Percentiles rank a stretch among this genome's conserved stretches.
Evolutionary conservation across 2,329 filamentous ascomycete genomes (phyloP).

Genomic region (Pestalotiopsis sp.): DNA sequence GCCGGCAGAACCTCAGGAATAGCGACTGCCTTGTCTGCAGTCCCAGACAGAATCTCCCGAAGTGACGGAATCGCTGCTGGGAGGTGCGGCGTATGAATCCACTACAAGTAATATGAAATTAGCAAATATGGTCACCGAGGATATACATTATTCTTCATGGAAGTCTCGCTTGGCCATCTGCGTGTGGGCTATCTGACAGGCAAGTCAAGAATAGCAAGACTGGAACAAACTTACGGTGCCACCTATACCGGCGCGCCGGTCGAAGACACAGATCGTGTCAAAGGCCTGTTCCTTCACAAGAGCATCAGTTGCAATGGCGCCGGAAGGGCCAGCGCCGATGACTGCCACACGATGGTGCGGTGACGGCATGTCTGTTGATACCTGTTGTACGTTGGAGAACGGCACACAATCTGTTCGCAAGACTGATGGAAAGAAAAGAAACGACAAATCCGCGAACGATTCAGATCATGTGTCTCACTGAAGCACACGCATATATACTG

Average conservation of each 20-base stretch:
- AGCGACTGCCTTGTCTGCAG: slow-evolving; percentile 43
- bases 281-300: slow-evolving; percentile 57
- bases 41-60: slow-evolving; percentile 40
- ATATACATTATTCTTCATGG: too few relatives aligned
- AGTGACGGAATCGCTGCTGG: slow-evolving; percentile 31
- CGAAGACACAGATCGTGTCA: slow-evolving; percentile 59
- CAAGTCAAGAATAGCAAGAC: too few relatives aligned
- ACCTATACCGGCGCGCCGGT: slow-evolving; percentile 43
- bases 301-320: slow-evolving; percentile 60
- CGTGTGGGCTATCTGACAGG: too few relatives aligned
- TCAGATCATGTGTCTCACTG: too few relatives aligned
- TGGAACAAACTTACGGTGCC: slow-evolving; percentile 12
- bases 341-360: slow-evolving; percentile 47
- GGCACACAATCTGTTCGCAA: not conserved
- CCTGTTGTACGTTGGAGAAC: not conserved
- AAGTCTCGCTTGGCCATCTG: too few relatives aligned
- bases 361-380: slow-evolving; percentile 14
- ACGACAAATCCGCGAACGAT: too few relatives aligned
- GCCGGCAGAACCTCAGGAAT: slow-evolving; percentile 46
- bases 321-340: slow-evolving; percentile 60
- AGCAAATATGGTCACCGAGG: too few relatives aligned
- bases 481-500: not conserved
- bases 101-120: not conserved
- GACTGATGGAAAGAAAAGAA: not conserved
- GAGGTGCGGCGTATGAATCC: slow-evolving; percentile 37